Base-by-base conservation (phyloP, 2,329 filamentous ascomycete genomes). In the Microsporum audouinii region DNA sequence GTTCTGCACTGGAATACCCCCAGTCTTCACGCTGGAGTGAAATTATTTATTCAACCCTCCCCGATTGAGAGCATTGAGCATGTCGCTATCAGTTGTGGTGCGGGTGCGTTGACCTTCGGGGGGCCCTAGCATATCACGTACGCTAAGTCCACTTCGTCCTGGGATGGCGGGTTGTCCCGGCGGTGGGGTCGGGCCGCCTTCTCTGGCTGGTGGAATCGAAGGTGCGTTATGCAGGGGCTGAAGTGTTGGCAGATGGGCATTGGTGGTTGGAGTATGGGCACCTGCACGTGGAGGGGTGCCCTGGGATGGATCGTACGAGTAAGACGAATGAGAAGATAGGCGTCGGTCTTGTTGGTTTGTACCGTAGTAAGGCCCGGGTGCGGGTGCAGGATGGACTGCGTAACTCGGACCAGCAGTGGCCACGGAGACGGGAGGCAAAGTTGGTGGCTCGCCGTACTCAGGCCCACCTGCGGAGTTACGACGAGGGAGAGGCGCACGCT, bases 41-140 rank as follows among this genome's bases (percentile, higher is more conserved):
- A 45, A n/a, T 38, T 70, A 70, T 66, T 72, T 67, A 51, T 68
- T 67, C 51, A 73, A 66, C 4, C 73, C 75, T 56, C 73, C 71
- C 58, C 76, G 74, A 62, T 77, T 76, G 57, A 78, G 66, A 36
- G 75, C 74, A 65, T 77, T 79, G 43, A 80, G 72, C 78, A 80
- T 80, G 61, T 78, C 76, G 63, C 76, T 80, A 66, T 80, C 78
- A 33, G 75, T 76, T 62, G 73, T 77, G 45, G 73, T 76, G 34
- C 78, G 75, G 31, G 73, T 71, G 68, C 61, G 70, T 68, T 68
- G 66, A 27, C 62, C 63, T 53, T 76, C 74, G 38, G 72, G 70
- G 1, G 75, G 75, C 55, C 76, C 77, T 36, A 79, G 68, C 72
- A 79, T 77, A 62, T 79, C 77, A 51, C 77, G 74, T 49, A 79